Evolutionary conservation across 164 flowering plant genomes (phyloP), one percentile per base, ranked within the genome.

Genomic region (Macadamia integrifolia): DNA sequence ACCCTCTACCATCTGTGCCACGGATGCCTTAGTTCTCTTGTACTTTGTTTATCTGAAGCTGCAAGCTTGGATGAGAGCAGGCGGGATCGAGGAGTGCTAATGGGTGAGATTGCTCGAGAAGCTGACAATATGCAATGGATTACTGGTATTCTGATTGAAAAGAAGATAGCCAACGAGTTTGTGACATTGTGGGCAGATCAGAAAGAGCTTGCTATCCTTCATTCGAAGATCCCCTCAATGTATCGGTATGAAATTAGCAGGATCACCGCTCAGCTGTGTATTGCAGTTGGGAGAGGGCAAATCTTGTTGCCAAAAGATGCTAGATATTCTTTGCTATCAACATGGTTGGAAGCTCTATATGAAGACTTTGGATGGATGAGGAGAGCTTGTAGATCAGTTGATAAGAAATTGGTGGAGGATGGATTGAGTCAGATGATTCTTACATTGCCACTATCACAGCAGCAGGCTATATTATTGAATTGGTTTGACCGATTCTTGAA

Each of bases 291-390:
- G 15, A 86, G 86, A 76, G 92, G 98, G 14, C 81, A 75, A 15
- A 71, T 93, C 52, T 71, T 91, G 82, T 93, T 86, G 11, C 77
- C 93, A 7, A 86, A 77, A 73, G 92, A 88, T 10, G 76, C 76
- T 5, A 79, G 93, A 35, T 82, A 76, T 71, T 79, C 84, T 32
- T 55, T 93, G 72, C 79, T 93, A 43, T 72, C 80, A 0, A 89
- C 97, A 60, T 93, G 98, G 98, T 74, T 93, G 74, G 97, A 88
- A 64, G 89, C 91, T 69, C 79, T 93, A 6, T 93, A 87, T 70
- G 92, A 87, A 14, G 98, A 93, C 60, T 93, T 84, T 78, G 89
- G 84, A 30, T 91, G 91, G 96, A 91, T 93, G 93, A 88, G 73
- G 73, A 83, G 92, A 75, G 83, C 86, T 53, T 72, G 80, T 30